Evolutionary conservation across 2,329 filamentous ascomycete genomes (phyloP).

Genomic region (Botrytis hyacinthi): DNA sequence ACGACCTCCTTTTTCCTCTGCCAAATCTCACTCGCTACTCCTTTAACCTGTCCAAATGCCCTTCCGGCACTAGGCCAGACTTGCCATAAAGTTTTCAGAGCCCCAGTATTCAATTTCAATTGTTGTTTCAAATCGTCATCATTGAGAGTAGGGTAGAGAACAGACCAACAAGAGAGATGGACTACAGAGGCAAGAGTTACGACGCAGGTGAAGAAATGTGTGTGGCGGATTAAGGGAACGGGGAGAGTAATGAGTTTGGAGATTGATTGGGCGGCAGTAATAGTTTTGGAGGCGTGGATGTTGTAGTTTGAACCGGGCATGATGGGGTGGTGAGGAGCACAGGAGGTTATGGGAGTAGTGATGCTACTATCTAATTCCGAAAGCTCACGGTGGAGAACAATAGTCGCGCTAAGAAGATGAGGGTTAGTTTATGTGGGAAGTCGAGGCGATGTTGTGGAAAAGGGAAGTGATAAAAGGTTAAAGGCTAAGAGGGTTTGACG

Average conservation of each 20-base stretch:
- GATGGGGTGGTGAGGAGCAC: constrained; percentile 52
- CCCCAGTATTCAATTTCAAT: constrained; percentile 66
- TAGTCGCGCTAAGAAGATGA: constrained; percentile 50
- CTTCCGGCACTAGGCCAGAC: constrained; percentile 45
- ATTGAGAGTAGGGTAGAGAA: constrained; percentile 40
- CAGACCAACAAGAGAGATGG: constrained; percentile 75
- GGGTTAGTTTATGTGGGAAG: constrained; percentile 11
- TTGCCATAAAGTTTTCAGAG: constrained; percentile 34
- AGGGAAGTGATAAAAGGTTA: neutral
- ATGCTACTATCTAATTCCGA: constrained; percentile 69
- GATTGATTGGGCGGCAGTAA: constrained; percentile 75
- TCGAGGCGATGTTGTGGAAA: neutral
- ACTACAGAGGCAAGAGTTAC: constrained; percentile 77
- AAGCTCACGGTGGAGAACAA: constrained; percentile 76
- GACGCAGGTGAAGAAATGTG: constrained; percentile 80
- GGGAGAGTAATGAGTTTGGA: constrained; percentile 73
- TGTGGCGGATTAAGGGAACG: constrained; percentile 69
- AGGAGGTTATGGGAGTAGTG: constrained; percentile 58
- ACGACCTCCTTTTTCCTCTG: constrained; percentile 35
- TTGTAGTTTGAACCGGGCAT: constrained; percentile 31
- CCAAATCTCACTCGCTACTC: constrained; percentile 74
- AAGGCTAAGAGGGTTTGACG: neutral
- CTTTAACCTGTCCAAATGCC: constrained; percentile 73
- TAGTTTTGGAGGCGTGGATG: constrained; percentile 73
- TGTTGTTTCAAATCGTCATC: constrained; percentile 69